Percentiles rank a stretch among this genome's conserved stretches.
phyloP scores from a whole-genome alignment of 1,284 basidiomycete species.

The Pseudozyma pruni region DNA sequence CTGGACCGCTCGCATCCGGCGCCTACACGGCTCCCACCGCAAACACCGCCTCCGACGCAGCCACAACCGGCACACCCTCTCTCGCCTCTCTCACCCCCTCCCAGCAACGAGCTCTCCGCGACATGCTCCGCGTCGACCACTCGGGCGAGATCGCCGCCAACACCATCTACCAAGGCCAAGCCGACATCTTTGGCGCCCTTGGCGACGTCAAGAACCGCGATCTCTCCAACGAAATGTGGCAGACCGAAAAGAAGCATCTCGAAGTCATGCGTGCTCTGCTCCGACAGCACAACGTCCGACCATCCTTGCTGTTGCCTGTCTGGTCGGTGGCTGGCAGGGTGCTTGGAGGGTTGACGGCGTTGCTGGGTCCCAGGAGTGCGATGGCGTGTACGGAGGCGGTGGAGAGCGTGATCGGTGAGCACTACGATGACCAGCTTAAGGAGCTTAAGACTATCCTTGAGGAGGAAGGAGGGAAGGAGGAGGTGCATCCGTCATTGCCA shows the following conservation, averaged over 20 bases:
- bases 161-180: constrained; percentile 67
- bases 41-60: neutral
- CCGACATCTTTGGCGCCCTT: constrained; percentile 58
- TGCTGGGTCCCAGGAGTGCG: constrained; percentile 90
- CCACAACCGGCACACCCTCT: constrained; percentile 33
- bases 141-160: constrained; percentile 66
- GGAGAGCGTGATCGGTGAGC: constrained; percentile 96
- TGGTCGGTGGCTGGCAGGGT: constrained; percentile 87
- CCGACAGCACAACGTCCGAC: constrained; percentile 83
- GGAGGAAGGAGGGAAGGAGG: constrained; percentile 5
- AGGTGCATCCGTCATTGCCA: constrained; percentile 77
- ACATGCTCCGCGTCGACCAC: constrained; percentile 67
- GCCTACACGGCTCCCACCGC: constrained; percentile 33
- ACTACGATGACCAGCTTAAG: constrained; percentile 81
- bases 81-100: constrained; percentile 41
- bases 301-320: constrained; percentile 82
- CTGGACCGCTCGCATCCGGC: constrained; percentile 44
- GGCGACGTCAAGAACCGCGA: constrained; percentile 53
- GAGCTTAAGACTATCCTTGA: constrained; percentile 46
- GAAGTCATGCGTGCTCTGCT: constrained; percentile 84
- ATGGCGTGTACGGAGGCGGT: constrained; percentile 99
- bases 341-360: constrained; percentile 83
- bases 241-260: constrained; percentile 92
- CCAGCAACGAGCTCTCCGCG: constrained; percentile 47
- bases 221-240: constrained; percentile 89